Percentiles rank a stretch among this genome's conserved stretches.
Evolutionary conservation across 805 yeast species (phyloP).

Genomic region (Starmerella stigmatis): DNA sequence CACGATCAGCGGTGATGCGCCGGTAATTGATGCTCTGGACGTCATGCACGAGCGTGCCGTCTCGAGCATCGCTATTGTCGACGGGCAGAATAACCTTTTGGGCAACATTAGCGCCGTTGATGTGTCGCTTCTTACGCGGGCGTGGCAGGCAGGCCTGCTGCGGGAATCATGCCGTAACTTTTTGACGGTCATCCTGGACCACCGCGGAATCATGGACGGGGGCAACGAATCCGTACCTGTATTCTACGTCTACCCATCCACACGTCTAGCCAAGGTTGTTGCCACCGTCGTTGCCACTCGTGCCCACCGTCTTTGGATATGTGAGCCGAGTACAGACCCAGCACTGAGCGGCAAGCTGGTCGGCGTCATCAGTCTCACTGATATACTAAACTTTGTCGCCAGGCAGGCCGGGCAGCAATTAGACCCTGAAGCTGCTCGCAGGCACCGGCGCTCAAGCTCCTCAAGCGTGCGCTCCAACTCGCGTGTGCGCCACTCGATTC

Average conservation of each 20-base stretch:
- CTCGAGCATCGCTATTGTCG: constrained; percentile 87
- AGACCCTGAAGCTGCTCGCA: constrained; percentile 81
- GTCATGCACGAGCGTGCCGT: constrained; percentile 78
- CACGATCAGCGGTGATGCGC: constrained; percentile 76
- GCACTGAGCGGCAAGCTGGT: constrained; percentile 57
- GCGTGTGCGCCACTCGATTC: constrained; percentile 19
- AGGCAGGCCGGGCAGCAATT: constrained; percentile 56
- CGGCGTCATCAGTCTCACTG: constrained; percentile 89
- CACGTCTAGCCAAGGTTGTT: constrained; percentile 76
- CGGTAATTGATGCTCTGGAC: constrained; percentile 72
- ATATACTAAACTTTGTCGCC: constrained; percentile 72
- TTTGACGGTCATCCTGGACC: constrained; percentile 71
- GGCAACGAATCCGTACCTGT: constrained; percentile 88
- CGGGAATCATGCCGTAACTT: constrained; percentile 80
- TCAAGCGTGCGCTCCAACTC: constrained; percentile 24
- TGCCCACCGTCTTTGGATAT: constrained; percentile 58
- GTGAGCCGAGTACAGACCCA: constrained; percentile 28
- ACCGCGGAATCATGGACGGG: constrained; percentile 86
- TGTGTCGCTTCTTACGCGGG: constrained; percentile 74
- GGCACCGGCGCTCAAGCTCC: constrained; percentile 53
- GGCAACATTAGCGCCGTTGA: constrained; percentile 95
- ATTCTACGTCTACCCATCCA: constrained; percentile 73
- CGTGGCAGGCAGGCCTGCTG: constrained; percentile 74
- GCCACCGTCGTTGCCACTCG: constrained; percentile 94
- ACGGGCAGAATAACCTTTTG: constrained; percentile 57